These are phyloP conservation scores for Fusarium torreyae DNA, from an alignment of 2,329 filamentous ascomycete genomes.

Conservation along the genomic window DNA sequence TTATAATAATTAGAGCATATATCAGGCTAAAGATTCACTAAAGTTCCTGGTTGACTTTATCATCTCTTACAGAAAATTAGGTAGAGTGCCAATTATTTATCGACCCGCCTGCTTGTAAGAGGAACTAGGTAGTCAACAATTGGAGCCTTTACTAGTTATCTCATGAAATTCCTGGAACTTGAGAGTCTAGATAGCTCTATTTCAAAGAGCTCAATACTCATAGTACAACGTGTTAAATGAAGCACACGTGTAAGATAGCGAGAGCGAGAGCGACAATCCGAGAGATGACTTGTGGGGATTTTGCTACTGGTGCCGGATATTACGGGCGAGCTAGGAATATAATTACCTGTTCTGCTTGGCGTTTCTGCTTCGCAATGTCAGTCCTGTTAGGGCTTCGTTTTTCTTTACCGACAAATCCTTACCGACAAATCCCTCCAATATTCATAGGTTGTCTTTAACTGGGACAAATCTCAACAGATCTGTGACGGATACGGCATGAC, in stretches of 20 bases:
- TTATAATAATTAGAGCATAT: too few relatives aligned
- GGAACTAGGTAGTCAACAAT: too few relatives aligned
- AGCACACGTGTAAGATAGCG: neutral
- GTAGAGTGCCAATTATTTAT: too few relatives aligned
- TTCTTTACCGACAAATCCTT: slow-evolving; percentile 25
- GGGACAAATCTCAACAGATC: slow-evolving; percentile 44
- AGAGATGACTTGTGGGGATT: slow-evolving; percentile 32
- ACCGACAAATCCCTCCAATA: slow-evolving; percentile 20
- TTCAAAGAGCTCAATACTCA: neutral
- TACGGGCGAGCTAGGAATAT: slow-evolving; percentile 18
- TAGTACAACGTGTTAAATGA: neutral
- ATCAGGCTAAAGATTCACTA: too few relatives aligned
- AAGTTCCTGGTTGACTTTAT: too few relatives aligned
- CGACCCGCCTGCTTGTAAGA: neutral
- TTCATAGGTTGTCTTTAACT: slow-evolving; percentile 3
- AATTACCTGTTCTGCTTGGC: slow-evolving; percentile 44
- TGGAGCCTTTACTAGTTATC: neutral
- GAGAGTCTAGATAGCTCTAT: neutral
- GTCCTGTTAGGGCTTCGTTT: slow-evolving; percentile 25
- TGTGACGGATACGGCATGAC: slow-evolving; percentile 40
- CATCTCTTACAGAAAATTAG: too few relatives aligned
- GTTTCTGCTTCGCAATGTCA: slow-evolving; percentile 29
- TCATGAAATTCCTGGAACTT: neutral
- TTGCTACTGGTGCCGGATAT: slow-evolving; percentile 30
- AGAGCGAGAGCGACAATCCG: slow-evolving; percentile 15